A percentile compares a stretch with the other conserved stretches of the same genome.
Evolutionary conservation across 192 early-diverging fungal genomes (phyloP).

Genomic region (Coemansia sp.): DNA sequence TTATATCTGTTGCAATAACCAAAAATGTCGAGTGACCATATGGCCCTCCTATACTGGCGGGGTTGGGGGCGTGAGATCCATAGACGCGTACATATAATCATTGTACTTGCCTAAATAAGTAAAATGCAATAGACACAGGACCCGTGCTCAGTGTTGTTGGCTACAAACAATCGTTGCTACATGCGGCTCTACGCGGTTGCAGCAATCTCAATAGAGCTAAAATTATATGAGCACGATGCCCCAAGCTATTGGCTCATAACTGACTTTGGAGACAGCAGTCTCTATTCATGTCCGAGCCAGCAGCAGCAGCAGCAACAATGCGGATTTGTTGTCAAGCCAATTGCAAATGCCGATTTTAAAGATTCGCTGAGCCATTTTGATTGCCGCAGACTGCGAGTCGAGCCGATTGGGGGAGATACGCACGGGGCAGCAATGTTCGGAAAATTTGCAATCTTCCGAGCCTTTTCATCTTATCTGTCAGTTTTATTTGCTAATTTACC

Average conservation of each 20-base stretch:
- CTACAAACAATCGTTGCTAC: neutral
- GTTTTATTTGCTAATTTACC: neutral
- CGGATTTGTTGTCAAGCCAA: neutral
- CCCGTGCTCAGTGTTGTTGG: neutral
- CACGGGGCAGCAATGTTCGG: constrained; percentile 2
- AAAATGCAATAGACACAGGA: neutral
- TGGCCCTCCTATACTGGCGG: neutral
- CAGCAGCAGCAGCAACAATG: neutral
- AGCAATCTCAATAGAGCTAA: neutral
- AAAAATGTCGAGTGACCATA: neutral
- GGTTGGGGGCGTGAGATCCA: neutral
- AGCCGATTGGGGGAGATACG: constrained; percentile 8
- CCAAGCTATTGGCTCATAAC: neutral
- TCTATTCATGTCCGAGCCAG: neutral
- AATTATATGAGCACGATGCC: neutral
- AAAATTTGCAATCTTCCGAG: constrained; percentile 2
- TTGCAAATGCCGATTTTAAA: neutral
- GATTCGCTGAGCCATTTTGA: neutral
- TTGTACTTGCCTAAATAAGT: neutral
- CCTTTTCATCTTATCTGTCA: constrained; percentile 4
- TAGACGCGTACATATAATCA: neutral
- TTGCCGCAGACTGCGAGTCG: neutral
- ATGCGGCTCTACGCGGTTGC: neutral
- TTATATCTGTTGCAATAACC: neutral
- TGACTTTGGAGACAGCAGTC: neutral